Conservation (phyloP, 345 rosid species). For the Salix purpurea region DNA sequence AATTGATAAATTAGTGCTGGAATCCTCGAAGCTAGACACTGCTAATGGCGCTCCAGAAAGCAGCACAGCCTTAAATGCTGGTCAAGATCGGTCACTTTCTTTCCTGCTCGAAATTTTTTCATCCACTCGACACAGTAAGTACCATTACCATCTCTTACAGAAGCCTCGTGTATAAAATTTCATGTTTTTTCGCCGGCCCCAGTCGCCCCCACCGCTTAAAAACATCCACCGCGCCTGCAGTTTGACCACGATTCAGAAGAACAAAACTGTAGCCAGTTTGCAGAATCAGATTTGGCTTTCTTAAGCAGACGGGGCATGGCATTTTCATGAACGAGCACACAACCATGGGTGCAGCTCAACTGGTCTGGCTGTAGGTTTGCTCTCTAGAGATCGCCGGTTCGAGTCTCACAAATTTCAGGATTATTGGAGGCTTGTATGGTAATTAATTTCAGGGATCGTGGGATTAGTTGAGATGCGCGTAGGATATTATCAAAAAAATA, state of each 20-base stretch:
- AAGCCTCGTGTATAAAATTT: no score
- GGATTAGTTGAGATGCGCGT: no score
- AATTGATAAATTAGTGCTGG: not conserved
- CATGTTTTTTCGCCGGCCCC: no score
- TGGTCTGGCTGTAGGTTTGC: no score
- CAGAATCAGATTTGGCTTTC: not conserved
- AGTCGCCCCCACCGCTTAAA: no score
- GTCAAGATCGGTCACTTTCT: not conserved
- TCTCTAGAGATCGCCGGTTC: no score
- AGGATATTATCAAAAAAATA: no score
- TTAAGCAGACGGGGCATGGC: not conserved
- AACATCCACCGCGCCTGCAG: not conserved
- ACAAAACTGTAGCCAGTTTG: not conserved
- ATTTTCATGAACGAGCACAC: not conserved
- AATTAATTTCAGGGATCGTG: rapidly evolving
- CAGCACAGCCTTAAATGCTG: not conserved
- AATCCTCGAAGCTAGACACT: not conserved
- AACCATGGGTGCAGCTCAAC: no score
- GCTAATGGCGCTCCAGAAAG: not conserved
- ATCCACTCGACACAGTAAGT: not conserved
- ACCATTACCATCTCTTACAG: no score
- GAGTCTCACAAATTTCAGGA: no score
- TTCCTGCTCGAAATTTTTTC: not conserved
- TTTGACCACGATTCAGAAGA: slow-evolving; percentile 2
- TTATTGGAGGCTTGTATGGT: rapidly evolving